Base-by-base conservation (phyloP, 1,284 basidiomycete genomes). In the Ceratobasidium sp. region DNA sequence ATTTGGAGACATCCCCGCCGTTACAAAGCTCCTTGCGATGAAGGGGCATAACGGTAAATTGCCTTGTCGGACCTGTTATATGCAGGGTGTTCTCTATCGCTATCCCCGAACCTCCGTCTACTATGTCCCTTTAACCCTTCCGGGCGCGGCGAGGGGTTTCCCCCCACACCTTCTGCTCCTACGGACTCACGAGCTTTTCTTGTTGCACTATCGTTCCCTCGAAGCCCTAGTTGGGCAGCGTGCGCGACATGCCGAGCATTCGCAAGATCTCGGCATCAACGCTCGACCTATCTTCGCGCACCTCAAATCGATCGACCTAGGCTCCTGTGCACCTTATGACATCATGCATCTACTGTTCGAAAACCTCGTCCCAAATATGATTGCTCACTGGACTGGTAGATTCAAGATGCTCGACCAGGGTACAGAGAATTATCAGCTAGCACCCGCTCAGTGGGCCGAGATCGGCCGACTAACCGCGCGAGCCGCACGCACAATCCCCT, bases 281-380 rank as follows among this genome's bases (percentile, higher is more conserved):
- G 18, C 14, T 14, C 20, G 41, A 12, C 55, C 78, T 0, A 57
- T 79, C 1, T 60, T 70, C 23, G 23, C 78, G 4, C 23, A 35
- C 1, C 46, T 76, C 23, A 33, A 38, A n/a, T 59, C 48, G 5
- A 54, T 79, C 35, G 27, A 66, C 23, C 69, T 78, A 20, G 60
- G 77, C 3, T 30, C 35, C 14, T 69, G 60, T 10, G 78, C 70
- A 33, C 79, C 79, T 7, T 78, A 70, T 27, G 79, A 79, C 52
- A 59, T 77, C 27, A 79, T 79, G 79, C 79, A 79, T 59, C 62
- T 73, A n/a, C 52, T 79, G 4, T 78, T 74, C 46, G 74, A 79
- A 23, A 79, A 79, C 52, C 33, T 79, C 1, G 46, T 78, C 1
- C 78, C 70, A 18, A 76, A 77, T 44, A 65, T 78, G 20, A 44